These are phyloP conservation scores for Bryopsis sp. DNA, from an alignment of 139 green algal species.

Conservation along the genomic window DNA sequence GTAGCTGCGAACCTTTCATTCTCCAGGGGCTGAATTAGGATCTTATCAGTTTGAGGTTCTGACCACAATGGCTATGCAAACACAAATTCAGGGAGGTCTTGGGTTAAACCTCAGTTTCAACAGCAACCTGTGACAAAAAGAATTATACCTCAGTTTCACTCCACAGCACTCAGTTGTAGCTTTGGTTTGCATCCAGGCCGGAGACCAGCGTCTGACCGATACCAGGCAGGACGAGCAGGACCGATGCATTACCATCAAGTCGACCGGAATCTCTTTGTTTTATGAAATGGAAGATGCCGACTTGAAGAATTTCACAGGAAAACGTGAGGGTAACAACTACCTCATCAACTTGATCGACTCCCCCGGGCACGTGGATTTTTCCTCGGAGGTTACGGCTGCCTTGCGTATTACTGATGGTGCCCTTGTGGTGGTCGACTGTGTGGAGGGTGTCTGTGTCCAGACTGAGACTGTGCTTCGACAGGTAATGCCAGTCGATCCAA, in stretches of 20 bases:
- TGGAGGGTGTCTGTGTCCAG: constrained; percentile 99
- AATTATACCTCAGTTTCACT: not conserved
- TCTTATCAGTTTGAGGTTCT: too few relatives aligned
- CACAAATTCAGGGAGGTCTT: too few relatives aligned
- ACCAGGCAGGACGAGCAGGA: constrained; percentile 97
- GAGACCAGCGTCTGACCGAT: constrained; percentile 86
- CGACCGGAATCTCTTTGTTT: constrained; percentile 96
- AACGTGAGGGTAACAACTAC: constrained; percentile 83
- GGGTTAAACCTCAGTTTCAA: too few relatives aligned
- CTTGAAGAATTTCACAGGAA: constrained; percentile 61
- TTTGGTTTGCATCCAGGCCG: constrained; percentile 44
- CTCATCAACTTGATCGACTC: constrained; percentile 99
- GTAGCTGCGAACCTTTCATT: too few relatives aligned
- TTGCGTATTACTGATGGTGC: constrained; percentile 99
- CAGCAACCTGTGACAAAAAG: too few relatives aligned
- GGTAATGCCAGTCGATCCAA: too few relatives aligned
- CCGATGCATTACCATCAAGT: constrained; percentile 99
- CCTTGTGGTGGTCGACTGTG: constrained; percentile 98
- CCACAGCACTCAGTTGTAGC: not conserved
- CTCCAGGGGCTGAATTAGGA: too few relatives aligned
- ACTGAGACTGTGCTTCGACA: constrained; percentile 99
- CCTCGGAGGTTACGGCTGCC: constrained; percentile 96
- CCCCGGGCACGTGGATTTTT: constrained; percentile 99
- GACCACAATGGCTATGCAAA: too few relatives aligned
- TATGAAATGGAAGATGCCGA: constrained; percentile 61